A percentile compares a stretch with the other conserved stretches of the same genome.
phyloP scores from a whole-genome alignment of 352 stramenopile species.

The Globisporangium emineosum region DNA sequence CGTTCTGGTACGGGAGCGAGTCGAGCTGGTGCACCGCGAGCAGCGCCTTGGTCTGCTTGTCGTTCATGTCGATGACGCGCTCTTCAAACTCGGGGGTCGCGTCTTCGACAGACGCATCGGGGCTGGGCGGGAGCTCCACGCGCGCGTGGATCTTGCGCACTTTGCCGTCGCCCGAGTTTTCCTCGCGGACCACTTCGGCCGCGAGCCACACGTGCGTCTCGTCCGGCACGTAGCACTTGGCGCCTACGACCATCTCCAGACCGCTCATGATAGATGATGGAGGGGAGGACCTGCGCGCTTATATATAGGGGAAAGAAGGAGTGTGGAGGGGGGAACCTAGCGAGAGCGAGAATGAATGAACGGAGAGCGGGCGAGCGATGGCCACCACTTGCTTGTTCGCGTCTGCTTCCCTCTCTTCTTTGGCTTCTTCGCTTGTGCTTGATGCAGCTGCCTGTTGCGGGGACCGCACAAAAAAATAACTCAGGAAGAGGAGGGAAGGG shows the following conservation, averaged over 20 bases:
- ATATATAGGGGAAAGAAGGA: not conserved
- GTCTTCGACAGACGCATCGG: conserved; percentile 17
- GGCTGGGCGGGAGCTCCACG: conserved; percentile 45
- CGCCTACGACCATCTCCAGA: conserved; percentile 61
- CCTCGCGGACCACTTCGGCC: conserved; percentile 68
- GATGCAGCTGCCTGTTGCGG: not conserved
- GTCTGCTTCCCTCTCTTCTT: conserved; percentile 1
- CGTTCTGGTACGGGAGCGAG: conserved; percentile 84
- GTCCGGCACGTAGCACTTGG: conserved; percentile 86
- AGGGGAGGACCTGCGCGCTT: not conserved
- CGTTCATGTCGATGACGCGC: conserved; percentile 64
- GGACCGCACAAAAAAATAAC: conserved; percentile 2
- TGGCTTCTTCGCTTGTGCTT: conserved; percentile 7
- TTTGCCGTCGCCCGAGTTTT: conserved; percentile 57
- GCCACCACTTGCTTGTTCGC: not conserved
- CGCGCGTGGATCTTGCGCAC: conserved; percentile 63
- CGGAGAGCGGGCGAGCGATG: not conserved
- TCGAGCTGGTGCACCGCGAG: conserved; percentile 72
- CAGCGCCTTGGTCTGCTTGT: conserved; percentile 69
- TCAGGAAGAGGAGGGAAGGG: not conserved
- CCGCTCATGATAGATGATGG: conserved; percentile 19
- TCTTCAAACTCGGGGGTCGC: conserved; percentile 31
- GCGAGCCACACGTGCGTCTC: conserved; percentile 83
- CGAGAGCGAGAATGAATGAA: conserved; percentile 4
- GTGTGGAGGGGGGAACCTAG: not conserved